These are phyloP conservation scores for Curvularia spicifera DNA, from an alignment of 2,329 filamentous ascomycete genomes.

Conservation along the genomic window DNA sequence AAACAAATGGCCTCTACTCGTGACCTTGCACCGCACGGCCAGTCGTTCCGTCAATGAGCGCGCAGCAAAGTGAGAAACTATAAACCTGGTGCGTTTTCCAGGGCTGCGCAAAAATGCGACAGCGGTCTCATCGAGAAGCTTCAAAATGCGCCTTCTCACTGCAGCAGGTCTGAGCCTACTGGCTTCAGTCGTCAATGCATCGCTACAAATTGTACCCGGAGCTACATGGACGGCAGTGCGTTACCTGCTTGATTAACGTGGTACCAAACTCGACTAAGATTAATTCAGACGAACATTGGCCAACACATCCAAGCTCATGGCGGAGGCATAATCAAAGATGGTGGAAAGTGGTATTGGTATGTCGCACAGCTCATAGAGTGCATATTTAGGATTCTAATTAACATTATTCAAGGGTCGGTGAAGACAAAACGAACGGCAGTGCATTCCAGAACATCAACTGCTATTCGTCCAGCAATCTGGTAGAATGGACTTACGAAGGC, in stretches of 20 bases:
- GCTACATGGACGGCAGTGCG: conserved; percentile 50
- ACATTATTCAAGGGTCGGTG: conserved; percentile 61
- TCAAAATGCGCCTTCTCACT: conserved; percentile 30
- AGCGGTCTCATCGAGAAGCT: not conserved
- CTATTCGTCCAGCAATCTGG: conserved; percentile 68
- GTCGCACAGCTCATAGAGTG: not conserved
- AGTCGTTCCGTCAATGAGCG: conserved; percentile 19
- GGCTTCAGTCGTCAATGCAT: conserved; percentile 32
- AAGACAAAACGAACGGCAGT: conserved; percentile 70
- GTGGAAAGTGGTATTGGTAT: conserved; percentile 64
- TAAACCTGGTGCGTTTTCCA: not conserved
- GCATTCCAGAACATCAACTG: conserved; percentile 71
- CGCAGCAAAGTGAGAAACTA: not conserved
- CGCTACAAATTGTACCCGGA: conserved; percentile 49
- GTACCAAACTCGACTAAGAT: conserved; percentile 8
- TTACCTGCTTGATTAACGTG: not conserved
- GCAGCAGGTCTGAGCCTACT: conserved; percentile 24
- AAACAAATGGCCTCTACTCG: conserved; percentile 15
- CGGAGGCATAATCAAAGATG: conserved; percentile 66
- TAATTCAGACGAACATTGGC: conserved; percentile 50
- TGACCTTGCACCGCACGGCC: conserved; percentile 12
- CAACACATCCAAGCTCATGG: conserved; percentile 71
- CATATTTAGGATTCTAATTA: not conserved
- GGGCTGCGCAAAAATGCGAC: not conserved
- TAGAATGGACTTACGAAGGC: conserved; percentile 68